Evolutionary conservation across 352 stramenopile genomes (phyloP).

Genomic region (Phytophthora europaea): DNA sequence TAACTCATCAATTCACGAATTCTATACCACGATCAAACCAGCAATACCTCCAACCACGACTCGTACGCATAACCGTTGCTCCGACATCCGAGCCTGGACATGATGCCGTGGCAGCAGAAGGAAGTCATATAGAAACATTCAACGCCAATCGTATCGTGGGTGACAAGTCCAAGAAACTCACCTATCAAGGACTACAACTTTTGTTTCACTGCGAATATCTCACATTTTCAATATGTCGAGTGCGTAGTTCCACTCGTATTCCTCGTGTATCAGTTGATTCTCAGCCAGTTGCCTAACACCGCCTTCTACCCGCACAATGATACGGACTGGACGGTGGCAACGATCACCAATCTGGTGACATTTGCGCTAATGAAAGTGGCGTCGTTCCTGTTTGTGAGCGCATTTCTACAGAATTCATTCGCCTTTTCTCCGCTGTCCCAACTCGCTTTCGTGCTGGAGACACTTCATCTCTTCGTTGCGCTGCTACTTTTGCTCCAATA

Average conservation of each 20-base stretch:
- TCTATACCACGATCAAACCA: neutral
- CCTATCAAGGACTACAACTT: conserved; percentile 25
- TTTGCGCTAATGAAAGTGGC: conserved; percentile 41
- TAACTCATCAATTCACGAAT: neutral
- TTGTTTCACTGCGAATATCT: conserved; percentile 42
- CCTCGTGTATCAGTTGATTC: conserved; percentile 32
- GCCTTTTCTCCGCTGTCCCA: conserved; percentile 39
- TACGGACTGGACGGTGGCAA: neutral
- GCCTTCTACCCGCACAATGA: conserved; percentile 27
- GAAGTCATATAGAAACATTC: neutral
- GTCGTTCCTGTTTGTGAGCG: conserved; percentile 37
- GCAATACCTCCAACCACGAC: neutral
- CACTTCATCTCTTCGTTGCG: conserved; percentile 6
- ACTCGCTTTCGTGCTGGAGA: conserved; percentile 52
- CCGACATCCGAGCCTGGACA: neutral
- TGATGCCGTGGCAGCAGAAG: neutral
- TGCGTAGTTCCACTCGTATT: conserved; percentile 39
- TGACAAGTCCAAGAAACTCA: conserved; percentile 2
- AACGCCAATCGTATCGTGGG: neutral
- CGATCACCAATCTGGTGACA: conserved; percentile 6
- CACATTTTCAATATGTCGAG: conserved; percentile 41
- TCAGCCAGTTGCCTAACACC: conserved; percentile 38
- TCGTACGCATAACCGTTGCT: neutral
- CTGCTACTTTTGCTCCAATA: conserved; percentile 19
- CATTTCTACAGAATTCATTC: conserved; percentile 35